Conservation (phyloP, 176 grass and related monocot species). For the Bolboschoenus planiculmis region DNA sequence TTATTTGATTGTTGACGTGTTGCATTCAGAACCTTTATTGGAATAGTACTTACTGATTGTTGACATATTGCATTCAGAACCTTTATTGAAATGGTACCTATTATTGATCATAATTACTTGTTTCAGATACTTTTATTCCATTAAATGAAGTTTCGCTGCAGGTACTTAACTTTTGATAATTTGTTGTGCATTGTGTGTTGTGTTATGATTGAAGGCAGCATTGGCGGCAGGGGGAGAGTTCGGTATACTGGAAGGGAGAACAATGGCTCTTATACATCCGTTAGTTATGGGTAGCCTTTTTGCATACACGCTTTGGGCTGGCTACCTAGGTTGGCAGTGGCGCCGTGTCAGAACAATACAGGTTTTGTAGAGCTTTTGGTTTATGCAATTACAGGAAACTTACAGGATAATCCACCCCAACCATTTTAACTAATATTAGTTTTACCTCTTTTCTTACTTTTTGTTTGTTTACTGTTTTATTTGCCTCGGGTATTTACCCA, state of each 20-base stretch:
- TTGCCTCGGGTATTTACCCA: neutral
- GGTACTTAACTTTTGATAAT: neutral
- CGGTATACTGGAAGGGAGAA: slow-evolving; percentile 79
- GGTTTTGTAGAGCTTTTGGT: neutral
- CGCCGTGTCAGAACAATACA: slow-evolving; percentile 81
- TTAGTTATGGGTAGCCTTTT: slow-evolving; percentile 75
- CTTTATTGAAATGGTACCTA: neutral
- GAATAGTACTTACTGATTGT: neutral
- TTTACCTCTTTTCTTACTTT: neutral
- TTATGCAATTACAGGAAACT: neutral
- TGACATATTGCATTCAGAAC: neutral
- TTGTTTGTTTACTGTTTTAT: neutral
- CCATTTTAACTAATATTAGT: neutral
- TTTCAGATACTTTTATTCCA: neutral
- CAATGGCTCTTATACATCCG: slow-evolving; percentile 72
- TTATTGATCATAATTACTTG: neutral
- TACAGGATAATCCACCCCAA: too few species aligned
- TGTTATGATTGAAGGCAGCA: slow-evolving; percentile 30
- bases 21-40: neutral
- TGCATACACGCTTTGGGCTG: slow-evolving; percentile 83
- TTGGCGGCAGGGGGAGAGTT: slow-evolving; percentile 57
- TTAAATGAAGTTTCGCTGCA: neutral
- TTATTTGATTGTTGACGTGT: neutral
- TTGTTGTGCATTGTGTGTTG: neutral
- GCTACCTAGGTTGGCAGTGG: slow-evolving; percentile 96